Percentiles rank a stretch among this genome's conserved stretches.
phyloP scores from a whole-genome alignment of 2,329 filamentous ascomycete genomes.

The Venturia asperata region DNA sequence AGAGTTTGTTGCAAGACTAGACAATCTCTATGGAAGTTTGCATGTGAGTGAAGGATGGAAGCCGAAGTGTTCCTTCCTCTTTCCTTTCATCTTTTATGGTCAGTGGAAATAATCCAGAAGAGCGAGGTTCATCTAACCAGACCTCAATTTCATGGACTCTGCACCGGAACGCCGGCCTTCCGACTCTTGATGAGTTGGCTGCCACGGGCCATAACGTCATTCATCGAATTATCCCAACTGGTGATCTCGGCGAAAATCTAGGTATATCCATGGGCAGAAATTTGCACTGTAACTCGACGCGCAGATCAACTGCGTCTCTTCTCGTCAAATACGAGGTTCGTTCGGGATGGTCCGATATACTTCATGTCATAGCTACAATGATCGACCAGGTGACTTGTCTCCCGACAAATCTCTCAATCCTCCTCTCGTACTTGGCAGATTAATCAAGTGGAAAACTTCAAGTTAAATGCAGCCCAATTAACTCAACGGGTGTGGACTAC shows the following conservation, averaged over 20 bases:
- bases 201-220: conserved; percentile 42
- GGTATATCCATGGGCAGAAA: conserved; percentile 27
- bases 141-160: conserved; percentile 34
- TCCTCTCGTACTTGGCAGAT: conserved; percentile 45
- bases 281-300: conserved; percentile 36
- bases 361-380: no score
- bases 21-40: conserved; percentile 42
- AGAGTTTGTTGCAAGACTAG: conserved; percentile 42
- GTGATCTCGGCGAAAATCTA: conserved; percentile 23
- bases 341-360: conserved; percentile 35
- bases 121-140: conserved; percentile 36
- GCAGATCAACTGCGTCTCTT: conserved; percentile 41
- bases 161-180: conserved; percentile 23
- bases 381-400: conserved; percentile 33
- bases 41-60: conserved; percentile 28
- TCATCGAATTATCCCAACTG: conserved; percentile 39
- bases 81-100: conserved; percentile 43
- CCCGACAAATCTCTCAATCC: conserved; percentile 31
- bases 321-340: conserved; percentile 44
- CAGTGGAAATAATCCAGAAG: conserved; percentile 34
- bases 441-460: conserved; percentile 46
- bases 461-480: neutral
- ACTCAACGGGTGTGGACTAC: neutral
- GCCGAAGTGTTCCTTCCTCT: conserved; percentile 29
- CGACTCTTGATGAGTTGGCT: conserved; percentile 35